phyloP scores from a whole-genome alignment of 2,329 filamentous ascomycete species.

The Cladophialophora yegresii region DNA sequence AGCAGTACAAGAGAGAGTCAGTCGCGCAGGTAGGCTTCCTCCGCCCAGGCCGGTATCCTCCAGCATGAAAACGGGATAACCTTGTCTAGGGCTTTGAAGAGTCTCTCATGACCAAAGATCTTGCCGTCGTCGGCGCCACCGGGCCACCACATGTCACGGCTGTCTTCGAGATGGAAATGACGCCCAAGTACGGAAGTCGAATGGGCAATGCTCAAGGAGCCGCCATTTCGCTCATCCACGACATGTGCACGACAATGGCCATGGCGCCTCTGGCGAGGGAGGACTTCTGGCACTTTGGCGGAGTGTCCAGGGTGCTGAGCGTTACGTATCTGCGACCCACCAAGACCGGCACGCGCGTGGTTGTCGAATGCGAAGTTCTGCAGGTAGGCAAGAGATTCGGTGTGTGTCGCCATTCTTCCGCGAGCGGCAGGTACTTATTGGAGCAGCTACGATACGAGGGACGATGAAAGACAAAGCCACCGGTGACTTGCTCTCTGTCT shows the following conservation, averaged over 20 bases:
- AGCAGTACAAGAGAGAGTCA: constrained; percentile 15
- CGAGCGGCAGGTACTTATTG: background rate
- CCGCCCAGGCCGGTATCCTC: background rate
- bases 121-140: constrained; percentile 19
- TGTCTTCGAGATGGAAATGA: constrained; percentile 24
- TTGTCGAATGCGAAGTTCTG: constrained; percentile 25
- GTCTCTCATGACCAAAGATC: constrained; percentile 22
- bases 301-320: constrained; percentile 21
- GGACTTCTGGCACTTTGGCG: constrained; percentile 27
- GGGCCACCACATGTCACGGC: constrained; percentile 13
- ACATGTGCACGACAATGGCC: constrained; percentile 27
- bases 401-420: background rate
- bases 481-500: constrained; percentile 18
- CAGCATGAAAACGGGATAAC: background rate
- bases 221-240: constrained; percentile 23
- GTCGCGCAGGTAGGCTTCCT: constrained; percentile 1
- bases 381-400: constrained; percentile 17
- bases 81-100: constrained; percentile 23
- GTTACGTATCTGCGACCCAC: constrained; percentile 26
- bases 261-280: constrained; percentile 20
- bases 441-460: constrained; percentile 18
- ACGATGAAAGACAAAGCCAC: constrained; percentile 23
- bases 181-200: constrained; percentile 22
- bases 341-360: constrained; percentile 12
- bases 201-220: constrained; percentile 27